phyloP scores from a whole-genome alignment of 2,329 filamentous ascomycete species.

The Dendrostoma leiphaemia region DNA sequence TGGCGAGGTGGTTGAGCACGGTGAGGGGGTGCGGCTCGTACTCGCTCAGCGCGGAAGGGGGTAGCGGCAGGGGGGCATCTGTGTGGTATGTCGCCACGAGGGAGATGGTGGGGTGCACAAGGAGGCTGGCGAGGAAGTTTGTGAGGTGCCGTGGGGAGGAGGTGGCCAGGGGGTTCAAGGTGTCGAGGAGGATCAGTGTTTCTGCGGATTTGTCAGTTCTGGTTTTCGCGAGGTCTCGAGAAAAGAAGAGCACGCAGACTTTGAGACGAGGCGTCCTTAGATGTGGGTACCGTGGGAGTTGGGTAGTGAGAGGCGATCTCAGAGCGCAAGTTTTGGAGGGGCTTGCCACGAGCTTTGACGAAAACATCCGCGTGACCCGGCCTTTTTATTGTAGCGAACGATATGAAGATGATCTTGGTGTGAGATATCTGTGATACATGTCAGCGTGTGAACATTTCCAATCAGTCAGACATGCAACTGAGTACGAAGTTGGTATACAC shows the following conservation, averaged over 20 bases:
- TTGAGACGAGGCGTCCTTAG: slow-evolving; percentile 35
- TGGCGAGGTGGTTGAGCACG: slow-evolving; percentile 81
- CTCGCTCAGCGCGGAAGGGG: slow-evolving; percentile 38
- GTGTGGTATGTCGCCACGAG: slow-evolving; percentile 79
- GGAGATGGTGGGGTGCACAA: slow-evolving; percentile 61
- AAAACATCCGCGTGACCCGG: slow-evolving; percentile 66
- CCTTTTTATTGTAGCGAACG: slow-evolving; percentile 70
- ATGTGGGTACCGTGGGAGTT: slow-evolving; percentile 33
- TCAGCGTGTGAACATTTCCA: too few species aligned
- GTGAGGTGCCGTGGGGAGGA: slow-evolving; percentile 56
- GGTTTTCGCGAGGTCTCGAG: slow-evolving; percentile 4
- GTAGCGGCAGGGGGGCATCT: slow-evolving; percentile 65
- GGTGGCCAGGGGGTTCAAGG: slow-evolving; percentile 65
- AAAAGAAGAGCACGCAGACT: slow-evolving; percentile 37
- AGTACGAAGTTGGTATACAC: slow-evolving; percentile 19
- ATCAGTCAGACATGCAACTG: background rate
- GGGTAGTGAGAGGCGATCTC: slow-evolving; percentile 57
- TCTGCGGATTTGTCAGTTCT: slow-evolving; percentile 43
- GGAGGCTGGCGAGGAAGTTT: slow-evolving; percentile 66
- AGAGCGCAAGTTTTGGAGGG: slow-evolving; percentile 52
- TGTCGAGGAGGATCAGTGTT: slow-evolving; percentile 76
- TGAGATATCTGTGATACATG: slow-evolving; percentile 51
- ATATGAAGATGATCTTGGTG: slow-evolving; percentile 71
- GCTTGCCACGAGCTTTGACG: slow-evolving; percentile 61
- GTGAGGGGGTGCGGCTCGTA: slow-evolving; percentile 70